These are phyloP conservation scores for Tetrapyrgos nigripes DNA, from an alignment of 1,284 basidiomycete genomes.

Conservation along the genomic window DNA sequence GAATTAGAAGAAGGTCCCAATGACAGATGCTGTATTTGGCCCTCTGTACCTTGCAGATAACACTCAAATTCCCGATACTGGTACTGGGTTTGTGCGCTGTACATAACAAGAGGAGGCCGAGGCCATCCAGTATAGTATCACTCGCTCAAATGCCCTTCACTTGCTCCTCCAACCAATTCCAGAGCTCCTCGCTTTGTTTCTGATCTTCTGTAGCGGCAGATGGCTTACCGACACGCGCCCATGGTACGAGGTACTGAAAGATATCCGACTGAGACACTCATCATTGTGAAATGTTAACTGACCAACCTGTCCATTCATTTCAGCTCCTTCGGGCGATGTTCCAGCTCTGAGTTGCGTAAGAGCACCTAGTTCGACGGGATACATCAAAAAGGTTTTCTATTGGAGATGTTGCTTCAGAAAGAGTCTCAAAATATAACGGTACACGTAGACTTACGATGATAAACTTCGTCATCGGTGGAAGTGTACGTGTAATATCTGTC, in stretches of 20 bases:
- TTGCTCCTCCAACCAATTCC: constrained; percentile 28
- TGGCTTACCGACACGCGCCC: constrained; percentile 15
- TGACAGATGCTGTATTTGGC: no score
- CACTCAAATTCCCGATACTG: no score
- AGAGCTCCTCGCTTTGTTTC: constrained; percentile 13
- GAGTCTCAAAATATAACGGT: no score
- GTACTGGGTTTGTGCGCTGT: no score
- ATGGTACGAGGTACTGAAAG: constrained; percentile 16
- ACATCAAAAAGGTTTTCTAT: constrained; percentile 28
- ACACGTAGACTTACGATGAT: constrained; percentile 27
- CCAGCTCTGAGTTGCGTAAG: constrained; percentile 61
- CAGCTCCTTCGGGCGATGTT: constrained; percentile 46
- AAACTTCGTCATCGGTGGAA: constrained; percentile 18
- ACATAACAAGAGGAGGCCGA: no score
- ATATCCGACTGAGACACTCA: neutral
- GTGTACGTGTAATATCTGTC: constrained; percentile 49
- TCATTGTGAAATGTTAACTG: constrained; percentile 8
- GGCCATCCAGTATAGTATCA: no score
- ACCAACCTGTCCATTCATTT: constrained; percentile 52
- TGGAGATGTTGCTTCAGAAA: neutral
- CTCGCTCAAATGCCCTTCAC: constrained; percentile 17
- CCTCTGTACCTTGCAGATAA: no score
- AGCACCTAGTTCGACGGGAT: constrained; percentile 38
- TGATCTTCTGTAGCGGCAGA: constrained; percentile 4
- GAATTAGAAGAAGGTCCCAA: no score